Conservation (phyloP, 441 rosid species). For the Euphorbia schlechtendalii region DNA sequence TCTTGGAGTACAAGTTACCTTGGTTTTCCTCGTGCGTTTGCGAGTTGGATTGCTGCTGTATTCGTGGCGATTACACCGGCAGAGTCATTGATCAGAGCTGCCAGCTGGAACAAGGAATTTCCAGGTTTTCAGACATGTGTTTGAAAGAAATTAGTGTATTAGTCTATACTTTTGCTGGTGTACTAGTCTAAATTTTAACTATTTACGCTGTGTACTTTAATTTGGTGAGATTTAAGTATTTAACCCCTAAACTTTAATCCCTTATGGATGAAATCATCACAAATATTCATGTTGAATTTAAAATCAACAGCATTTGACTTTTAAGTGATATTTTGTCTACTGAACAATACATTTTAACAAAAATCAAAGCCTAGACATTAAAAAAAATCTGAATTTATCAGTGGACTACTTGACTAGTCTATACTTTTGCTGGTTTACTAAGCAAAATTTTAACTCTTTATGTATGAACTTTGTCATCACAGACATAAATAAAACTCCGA, state of each 20-base stretch:
- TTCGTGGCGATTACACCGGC: conserved; percentile 91
- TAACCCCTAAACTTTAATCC: background rate
- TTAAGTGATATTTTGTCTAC: too few species aligned
- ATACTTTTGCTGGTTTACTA: too few species aligned
- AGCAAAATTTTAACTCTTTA: too few species aligned
- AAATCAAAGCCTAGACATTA: too few species aligned
- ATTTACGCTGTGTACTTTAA: too few species aligned
- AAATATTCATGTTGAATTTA: too few species aligned
- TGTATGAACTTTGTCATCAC: too few species aligned
- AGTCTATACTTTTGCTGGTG: background rate
- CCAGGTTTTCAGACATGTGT: background rate
- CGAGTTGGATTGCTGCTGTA: conserved; percentile 84
- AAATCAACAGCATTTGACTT: too few species aligned
- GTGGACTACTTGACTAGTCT: too few species aligned
- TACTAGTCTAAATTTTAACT: background rate
- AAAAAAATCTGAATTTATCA: too few species aligned
- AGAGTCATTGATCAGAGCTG: conserved; percentile 84
- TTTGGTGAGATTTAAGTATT: background rate
- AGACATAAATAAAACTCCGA: too few species aligned
- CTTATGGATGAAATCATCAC: background rate
- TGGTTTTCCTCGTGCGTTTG: conserved; percentile 67
- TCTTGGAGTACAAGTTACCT: conserved; percentile 30
- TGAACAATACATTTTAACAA: too few species aligned
- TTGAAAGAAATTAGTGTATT: background rate
- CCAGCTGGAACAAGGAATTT: conserved; percentile 44